These are phyloP conservation scores for Protea cynaroides DNA, from an alignment of 164 flowering plant genomes.

Conservation along the genomic window DNA sequence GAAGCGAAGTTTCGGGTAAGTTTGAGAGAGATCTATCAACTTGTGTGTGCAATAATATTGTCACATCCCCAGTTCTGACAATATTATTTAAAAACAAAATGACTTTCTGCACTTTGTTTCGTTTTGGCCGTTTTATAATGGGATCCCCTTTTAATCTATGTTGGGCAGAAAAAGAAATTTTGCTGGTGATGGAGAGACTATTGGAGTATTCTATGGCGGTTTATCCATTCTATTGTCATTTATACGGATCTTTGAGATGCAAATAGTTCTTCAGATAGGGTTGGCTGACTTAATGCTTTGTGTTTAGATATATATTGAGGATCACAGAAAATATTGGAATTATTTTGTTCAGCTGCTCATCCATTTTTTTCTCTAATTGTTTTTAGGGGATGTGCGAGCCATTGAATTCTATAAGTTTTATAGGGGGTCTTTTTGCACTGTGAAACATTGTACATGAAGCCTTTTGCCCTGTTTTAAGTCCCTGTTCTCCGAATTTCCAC, in stretches of 20 bases:
- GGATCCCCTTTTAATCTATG: background rate
- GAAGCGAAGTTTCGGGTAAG: slow-evolving; percentile 64
- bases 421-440: too few species aligned
- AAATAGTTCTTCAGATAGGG: slow-evolving; percentile 1
- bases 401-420: too few species aligned
- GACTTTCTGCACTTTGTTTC: background rate
- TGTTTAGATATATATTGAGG: background rate
- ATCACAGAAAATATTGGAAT: background rate
- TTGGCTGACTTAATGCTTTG: background rate
- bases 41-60: background rate
- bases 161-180: slow-evolving; percentile 45
- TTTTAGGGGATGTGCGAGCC: too few species aligned
- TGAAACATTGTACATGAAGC: too few species aligned
- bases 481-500: too few species aligned
- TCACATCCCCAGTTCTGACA: too few species aligned
- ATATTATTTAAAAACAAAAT: too few species aligned
- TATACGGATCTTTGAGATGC: slow-evolving; percentile 1
- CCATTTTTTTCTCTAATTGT: background rate
- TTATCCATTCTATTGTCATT: too few species aligned
- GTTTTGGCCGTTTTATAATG: background rate
- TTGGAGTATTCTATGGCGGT: background rate
- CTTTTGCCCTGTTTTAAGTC: too few species aligned
- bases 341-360: background rate
- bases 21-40: background rate
- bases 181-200: slow-evolving; percentile 40